Percentiles rank a stretch among this genome's conserved stretches.
These are phyloP conservation scores for Candida oleophila DNA, from an alignment of 805 yeast genomes.

Conservation along the genomic window DNA sequence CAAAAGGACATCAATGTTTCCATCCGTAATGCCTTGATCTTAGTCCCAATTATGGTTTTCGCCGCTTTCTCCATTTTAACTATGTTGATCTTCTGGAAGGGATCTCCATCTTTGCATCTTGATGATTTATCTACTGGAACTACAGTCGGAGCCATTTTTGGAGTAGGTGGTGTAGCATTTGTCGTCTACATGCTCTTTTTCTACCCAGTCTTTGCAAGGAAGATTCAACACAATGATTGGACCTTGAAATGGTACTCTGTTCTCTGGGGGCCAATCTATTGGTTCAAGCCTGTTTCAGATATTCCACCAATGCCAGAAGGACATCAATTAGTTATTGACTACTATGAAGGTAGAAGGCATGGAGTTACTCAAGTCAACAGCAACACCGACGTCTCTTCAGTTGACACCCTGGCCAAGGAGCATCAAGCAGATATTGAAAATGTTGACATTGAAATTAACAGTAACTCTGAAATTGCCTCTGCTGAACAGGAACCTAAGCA, in stretches of 20 bases:
- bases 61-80: constrained; percentile 61
- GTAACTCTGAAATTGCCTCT: neutral
- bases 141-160: constrained; percentile 58
- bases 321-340: constrained; percentile 55
- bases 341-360: constrained; percentile 59
- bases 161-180: constrained; percentile 61
- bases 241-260: constrained; percentile 57
- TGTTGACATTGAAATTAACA: neutral
- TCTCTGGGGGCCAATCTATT: constrained; percentile 54
- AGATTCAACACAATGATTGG: constrained; percentile 63
- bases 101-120: constrained; percentile 67
- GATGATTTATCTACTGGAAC: constrained; percentile 52
- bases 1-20: constrained; percentile 43
- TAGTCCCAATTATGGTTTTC: constrained; percentile 63
- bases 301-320: constrained; percentile 72
- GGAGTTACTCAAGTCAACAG: constrained; percentile 8
- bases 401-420: constrained; percentile 9
- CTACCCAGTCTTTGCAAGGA: constrained; percentile 63
- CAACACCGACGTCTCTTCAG: constrained; percentile 18
- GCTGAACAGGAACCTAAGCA: neutral
- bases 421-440: constrained; percentile 7
- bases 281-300: constrained; percentile 52
- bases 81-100: constrained; percentile 79
- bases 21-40: constrained; percentile 52
- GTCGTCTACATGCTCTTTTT: constrained; percentile 51